Evolutionary conservation across 495 filamentous ascomycete genomes (phyloP).

Genomic region (Aspergillus wentii): DNA sequence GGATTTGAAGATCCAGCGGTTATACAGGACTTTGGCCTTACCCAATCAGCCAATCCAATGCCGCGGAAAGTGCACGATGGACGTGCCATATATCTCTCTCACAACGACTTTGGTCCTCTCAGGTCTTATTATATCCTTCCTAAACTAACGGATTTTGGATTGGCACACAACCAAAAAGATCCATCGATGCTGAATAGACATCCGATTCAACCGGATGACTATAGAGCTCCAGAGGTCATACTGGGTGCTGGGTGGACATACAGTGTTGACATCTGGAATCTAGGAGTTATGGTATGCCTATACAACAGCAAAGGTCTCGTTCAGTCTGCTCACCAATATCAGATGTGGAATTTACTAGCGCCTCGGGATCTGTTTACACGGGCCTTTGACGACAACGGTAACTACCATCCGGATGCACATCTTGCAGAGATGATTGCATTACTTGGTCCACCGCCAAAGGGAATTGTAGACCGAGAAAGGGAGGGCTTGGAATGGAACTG

Average conservation of each 20-base stretch:
- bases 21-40: constrained; percentile 1
- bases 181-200: constrained; percentile 9
- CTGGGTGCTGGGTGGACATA: constrained; percentile 26
- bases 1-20: constrained; percentile 5
- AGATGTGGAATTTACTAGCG: constrained; percentile 42
- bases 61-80: constrained; percentile 6
- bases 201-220: constrained; percentile 26
- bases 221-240: constrained; percentile 32
- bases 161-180: constrained; percentile 51
- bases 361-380: constrained; percentile 30
- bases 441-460: constrained; percentile 31
- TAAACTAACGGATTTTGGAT: constrained; percentile 81
- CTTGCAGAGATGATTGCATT: constrained; percentile 32
- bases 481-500: constrained; percentile 3
- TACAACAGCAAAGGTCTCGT: not conserved
- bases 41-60: constrained; percentile 2
- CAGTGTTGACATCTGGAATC: constrained; percentile 31
- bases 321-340: not conserved
- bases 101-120: constrained; percentile 27
- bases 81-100: constrained; percentile 21
- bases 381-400: constrained; percentile 1
- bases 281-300: constrained; percentile 33
- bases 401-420: constrained; percentile 23
- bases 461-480: constrained; percentile 18
- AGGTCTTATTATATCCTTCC: constrained; percentile 10